Conservation (phyloP, 305 asterid species). For the Solanum chacoense region DNA sequence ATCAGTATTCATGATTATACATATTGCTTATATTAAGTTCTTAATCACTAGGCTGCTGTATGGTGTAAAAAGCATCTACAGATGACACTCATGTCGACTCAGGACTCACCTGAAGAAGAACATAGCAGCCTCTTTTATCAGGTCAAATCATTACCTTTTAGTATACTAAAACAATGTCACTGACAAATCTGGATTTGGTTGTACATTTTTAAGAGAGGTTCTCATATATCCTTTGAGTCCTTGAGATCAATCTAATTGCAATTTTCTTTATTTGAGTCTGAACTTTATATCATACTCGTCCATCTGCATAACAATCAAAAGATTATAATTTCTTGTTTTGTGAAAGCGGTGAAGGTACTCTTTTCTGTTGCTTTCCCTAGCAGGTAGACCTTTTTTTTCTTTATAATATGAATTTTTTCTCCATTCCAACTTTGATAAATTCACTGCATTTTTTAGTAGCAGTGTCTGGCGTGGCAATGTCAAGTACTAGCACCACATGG, state of each 20-base stretch:
- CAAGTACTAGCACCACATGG: neutral
- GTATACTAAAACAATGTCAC: neutral
- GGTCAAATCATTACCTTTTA: slow-evolving; percentile 24
- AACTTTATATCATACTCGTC: neutral
- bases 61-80: slow-evolving; percentile 93
- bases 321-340: neutral
- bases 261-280: neutral
- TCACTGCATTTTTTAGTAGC: neutral
- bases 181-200: neutral
- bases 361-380: neutral
- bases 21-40: neutral
- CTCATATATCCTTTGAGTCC: neutral
- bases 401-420: neutral
- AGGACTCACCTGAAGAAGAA: slow-evolving; percentile 87
- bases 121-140: slow-evolving; percentile 68
- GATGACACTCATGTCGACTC: slow-evolving; percentile 80
- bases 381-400: neutral
- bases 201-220: neutral
- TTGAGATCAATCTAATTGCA: neutral
- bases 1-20: neutral
- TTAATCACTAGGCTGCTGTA: slow-evolving; percentile 45
- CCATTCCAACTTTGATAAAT: neutral
- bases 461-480: neutral
- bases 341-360: neutral
- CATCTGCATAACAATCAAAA: neutral